Base-by-base conservation (phyloP, 805 yeast genomes). In the Wickerhamomyces xylosicus region DNA sequence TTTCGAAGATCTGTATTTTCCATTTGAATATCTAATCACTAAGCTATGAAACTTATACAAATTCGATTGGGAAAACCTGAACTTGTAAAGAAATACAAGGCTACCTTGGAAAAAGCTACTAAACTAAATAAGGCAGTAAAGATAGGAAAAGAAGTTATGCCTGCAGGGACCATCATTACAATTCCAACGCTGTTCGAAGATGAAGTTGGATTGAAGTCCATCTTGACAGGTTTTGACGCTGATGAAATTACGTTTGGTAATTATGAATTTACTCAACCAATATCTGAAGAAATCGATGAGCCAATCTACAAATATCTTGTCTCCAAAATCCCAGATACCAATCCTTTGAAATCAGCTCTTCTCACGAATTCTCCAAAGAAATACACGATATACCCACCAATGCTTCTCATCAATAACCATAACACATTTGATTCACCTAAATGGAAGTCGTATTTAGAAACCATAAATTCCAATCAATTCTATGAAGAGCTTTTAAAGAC, bases 311-410 rank as follows among this genome's bases (percentile, higher is more conserved):
- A 41, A 39, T 14, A 28, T 13, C n/a, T 28, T 5, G 6, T 13
- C 6, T 14, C 16, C n/a, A 6, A 8, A 8, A 13, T 15, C n/a
- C 7, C n/a, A 5, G 31, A 14, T 28, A 8, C 31, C 31, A 28
- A 28, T 13, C n/a, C n/a, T 8, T 13, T 28, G 7, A 15, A 28
- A 13, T 28, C 16, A 8, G 7, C 16, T 28, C 16, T 14, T 8
- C 13, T 28, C 6, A 8, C 16, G 25, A 21, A 21, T 10, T 21
- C 25, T 18, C 84, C 84, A 2, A 67, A 64, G 35, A 70, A 74
- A 47, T 82, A 77, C 67, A 64, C 79, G 0, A 44, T 79, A 0
- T 84, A 84, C 50, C 74, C 77, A 1, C 92, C 94, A 0, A 56
- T 84, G 69, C 56, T 81, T 1, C 60, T 84, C 9, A 67, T 83